Base-by-base conservation (phyloP, 106 monocot genomes). In the Allium cepa region DNA sequence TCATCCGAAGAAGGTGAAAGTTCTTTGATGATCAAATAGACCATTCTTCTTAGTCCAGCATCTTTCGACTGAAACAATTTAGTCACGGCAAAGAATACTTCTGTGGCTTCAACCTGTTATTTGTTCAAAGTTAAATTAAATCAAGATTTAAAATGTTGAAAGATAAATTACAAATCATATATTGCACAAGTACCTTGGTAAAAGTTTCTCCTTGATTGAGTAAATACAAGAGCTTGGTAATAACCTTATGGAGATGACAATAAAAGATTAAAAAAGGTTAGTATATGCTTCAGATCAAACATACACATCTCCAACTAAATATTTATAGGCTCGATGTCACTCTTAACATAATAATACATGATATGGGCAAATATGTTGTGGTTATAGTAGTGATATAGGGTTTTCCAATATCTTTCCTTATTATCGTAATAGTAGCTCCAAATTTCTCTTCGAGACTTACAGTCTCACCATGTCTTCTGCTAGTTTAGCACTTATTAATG, bases 11-110 rank as follows among this genome's bases (percentile, higher is more conserved):
- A 99, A 4, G 99, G 99, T n/a, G 99, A 99, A 64, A 99, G 80
- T 74, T 99, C 99, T 73, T 99, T 99, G 59, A 99, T 99, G 64
- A 99, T 99, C 70, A 99, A 69, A 74, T 99, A 99, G 28, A 99
- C 90, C 85, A 99, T 87, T 77, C 99, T 99, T 78, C 99, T 93
- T 64, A 99, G 62, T 13, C 90, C 85, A 7, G 85, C 72, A 73
- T 99, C 99, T 72, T 90, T 93, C 0, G 99, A 99, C 70, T 93
- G 93, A 68, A 99, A 99, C 47, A 99, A 74, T 64, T 99, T 99
- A 22, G 99, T 99, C 62, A 93, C 93, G 15, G 99, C 78, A 81
- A 99, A 99, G 50, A 99, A 99, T 7, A 99, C 93, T 69, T 93
- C 99, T 7, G 99, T 99, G 47, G 92, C 92, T 74, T 99, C 92